Evolutionary conservation across 805 yeast genomes (phyloP).

Genomic region (Cephaloascus fragrans): DNA sequence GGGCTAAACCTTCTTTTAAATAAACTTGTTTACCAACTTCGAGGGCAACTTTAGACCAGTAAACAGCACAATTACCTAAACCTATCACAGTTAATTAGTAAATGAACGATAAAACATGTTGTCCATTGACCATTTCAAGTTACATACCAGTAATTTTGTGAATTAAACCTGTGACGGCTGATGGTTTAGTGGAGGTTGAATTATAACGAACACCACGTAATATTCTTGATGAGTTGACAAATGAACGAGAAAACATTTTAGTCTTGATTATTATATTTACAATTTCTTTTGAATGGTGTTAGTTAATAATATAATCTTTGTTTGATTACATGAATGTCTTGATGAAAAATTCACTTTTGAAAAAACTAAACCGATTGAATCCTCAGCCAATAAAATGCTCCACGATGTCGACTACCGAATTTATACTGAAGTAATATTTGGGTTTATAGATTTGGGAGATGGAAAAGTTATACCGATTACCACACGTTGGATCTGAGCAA

Average conservation of each 20-base stretch:
- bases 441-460: too few species aligned
- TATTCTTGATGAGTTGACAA: constrained; percentile 4
- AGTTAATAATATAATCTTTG: neutral
- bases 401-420: neutral
- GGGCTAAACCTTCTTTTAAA: constrained; percentile 86
- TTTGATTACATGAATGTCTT: neutral
- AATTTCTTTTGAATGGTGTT: neutral
- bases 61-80: constrained; percentile 47
- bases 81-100: constrained; percentile 12
- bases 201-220: constrained; percentile 20
- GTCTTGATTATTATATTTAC: neutral
- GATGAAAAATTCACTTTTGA: neutral
- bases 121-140: constrained; percentile 10
- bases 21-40: constrained; percentile 72
- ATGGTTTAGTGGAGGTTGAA: constrained; percentile 14
- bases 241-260: constrained; percentile 8
- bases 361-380: neutral
- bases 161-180: constrained; percentile 26
- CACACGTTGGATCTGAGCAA: too few species aligned
- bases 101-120: constrained; percentile 10
- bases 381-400: constrained; percentile 3
- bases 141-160: constrained; percentile 26
- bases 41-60: constrained; percentile 68
- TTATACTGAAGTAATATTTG: too few species aligned
- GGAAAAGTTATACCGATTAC: too few species aligned